These are phyloP conservation scores for Lactifluus pinguis DNA, from an alignment of 768 basidiomycete species.

Conservation along the genomic window DNA sequence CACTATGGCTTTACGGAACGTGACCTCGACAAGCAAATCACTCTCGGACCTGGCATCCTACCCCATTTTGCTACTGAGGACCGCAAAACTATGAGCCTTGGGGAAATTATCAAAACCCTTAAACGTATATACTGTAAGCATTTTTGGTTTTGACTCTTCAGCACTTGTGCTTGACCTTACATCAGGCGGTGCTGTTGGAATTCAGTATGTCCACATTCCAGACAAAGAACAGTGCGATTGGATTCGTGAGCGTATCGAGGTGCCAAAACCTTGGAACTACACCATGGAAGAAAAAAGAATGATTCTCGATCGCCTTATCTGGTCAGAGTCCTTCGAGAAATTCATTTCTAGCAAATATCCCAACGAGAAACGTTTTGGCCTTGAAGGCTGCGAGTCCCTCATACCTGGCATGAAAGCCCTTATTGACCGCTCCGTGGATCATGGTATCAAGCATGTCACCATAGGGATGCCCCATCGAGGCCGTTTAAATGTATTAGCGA, in stretches of 20 bases:
- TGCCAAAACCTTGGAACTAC: conserved; percentile 96
- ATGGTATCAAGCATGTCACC: conserved; percentile 91
- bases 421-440: conserved; percentile 95
- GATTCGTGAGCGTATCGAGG: conserved; percentile 94
- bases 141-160: not conserved
- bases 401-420: conserved; percentile 99
- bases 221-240: conserved; percentile 99
- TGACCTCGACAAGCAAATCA: conserved; percentile 91
- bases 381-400: conserved; percentile 95
- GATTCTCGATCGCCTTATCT: conserved; percentile 98
- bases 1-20: conserved; percentile 93
- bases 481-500: conserved; percentile 93
- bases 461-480: conserved; percentile 99
- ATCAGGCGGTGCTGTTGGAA: conserved; percentile 76
- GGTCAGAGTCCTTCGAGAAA: conserved; percentile 99
- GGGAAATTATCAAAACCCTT: conserved; percentile 86
- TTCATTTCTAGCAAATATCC: conserved; percentile 98
- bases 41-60: conserved; percentile 90
- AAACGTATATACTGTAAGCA: conserved; percentile 89
- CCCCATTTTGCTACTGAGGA: conserved; percentile 90
- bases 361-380: conserved; percentile 98
- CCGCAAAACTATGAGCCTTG: conserved; percentile 75
- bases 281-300: conserved; percentile 97
- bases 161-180: not conserved
- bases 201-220: conserved; percentile 93